Conservation (phyloP, 768 basidiomycete species). For the Amylocystis lapponica region DNA sequence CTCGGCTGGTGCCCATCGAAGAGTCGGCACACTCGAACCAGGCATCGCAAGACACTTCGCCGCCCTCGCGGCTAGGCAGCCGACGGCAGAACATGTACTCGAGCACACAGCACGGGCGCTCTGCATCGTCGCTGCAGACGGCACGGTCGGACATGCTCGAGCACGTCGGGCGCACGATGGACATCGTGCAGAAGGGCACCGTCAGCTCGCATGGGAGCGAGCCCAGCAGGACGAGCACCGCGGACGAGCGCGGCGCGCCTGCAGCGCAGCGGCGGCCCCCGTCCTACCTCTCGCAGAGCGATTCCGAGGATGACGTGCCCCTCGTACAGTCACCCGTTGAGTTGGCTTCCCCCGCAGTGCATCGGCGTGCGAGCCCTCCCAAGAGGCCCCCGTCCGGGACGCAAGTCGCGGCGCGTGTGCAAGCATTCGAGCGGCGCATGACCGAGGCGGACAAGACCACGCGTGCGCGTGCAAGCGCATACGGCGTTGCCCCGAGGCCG, state of each 20-base stretch:
- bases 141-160: conserved; percentile 68
- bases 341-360: conserved; percentile 3
- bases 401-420: conserved; percentile 46
- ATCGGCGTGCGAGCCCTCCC: conserved; percentile 3
- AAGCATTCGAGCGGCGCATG: conserved; percentile 51
- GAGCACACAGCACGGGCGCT: conserved; percentile 25
- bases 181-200: conserved; percentile 52
- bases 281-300: conserved; percentile 3
- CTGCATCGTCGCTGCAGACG: conserved; percentile 45
- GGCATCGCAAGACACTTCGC: conserved; percentile 10
- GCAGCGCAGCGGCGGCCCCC: conserved; percentile 1
- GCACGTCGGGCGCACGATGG: conserved; percentile 57
- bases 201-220: conserved; percentile 14
- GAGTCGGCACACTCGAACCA: conserved; percentile 39
- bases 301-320: neutral
- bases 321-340: conserved; percentile 11
- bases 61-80: conserved; percentile 7
- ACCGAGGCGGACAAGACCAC: conserved; percentile 38
- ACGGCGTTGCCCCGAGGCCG: conserved; percentile 59
- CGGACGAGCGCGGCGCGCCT: conserved; percentile 4
- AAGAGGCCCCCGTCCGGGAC: conserved; percentile 19
- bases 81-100: conserved; percentile 17
- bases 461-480: conserved; percentile 33
- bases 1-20: conserved; percentile 49
- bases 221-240: conserved; percentile 9